These are phyloP conservation scores for Aureobasidium leucospermi DNA, from an alignment of 2,329 filamentous ascomycete species.

Conservation along the genomic window DNA sequence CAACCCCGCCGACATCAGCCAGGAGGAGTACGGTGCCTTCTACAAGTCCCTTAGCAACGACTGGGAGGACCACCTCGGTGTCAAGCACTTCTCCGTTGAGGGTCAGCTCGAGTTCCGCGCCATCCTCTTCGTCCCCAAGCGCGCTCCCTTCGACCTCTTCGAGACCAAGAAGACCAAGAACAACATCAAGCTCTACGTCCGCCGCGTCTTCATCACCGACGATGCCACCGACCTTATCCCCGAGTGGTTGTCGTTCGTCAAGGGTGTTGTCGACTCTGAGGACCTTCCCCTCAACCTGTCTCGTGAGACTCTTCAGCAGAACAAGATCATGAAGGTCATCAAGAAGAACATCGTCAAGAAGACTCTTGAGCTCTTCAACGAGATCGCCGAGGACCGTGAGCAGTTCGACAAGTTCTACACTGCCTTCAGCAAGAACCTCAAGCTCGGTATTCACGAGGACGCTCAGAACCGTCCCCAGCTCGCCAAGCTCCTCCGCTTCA, in stretches of 20 bases:
- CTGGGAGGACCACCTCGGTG: conserved; percentile 98
- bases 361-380: conserved; percentile 97
- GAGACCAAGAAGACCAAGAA: conserved; percentile 99
- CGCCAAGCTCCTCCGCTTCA: conserved; percentile 97
- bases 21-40: conserved; percentile 97
- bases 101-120: conserved; percentile 99
- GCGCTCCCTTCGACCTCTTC: conserved; percentile 97
- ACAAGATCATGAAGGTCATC: conserved; percentile 99
- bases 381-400: conserved; percentile 99
- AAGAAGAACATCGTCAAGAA: conserved; percentile 99
- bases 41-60: conserved; percentile 99
- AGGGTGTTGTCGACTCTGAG: conserved; percentile 99
- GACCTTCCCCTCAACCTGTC: conserved; percentile 98
- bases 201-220: conserved; percentile 99
- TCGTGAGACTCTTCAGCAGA: conserved; percentile 99
- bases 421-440: conserved; percentile 99
- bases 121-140: conserved; percentile 99
- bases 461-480: conserved; percentile 88
- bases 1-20: conserved; percentile 89
- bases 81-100: conserved; percentile 99
- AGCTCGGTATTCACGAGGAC: conserved; percentile 99
- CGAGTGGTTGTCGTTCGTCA: conserved; percentile 98
- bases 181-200: conserved; percentile 99
- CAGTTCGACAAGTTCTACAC: conserved; percentile 99
- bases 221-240: conserved; percentile 98